These are phyloP conservation scores for Fallopia convolvulus DNA, from an alignment of 148 eudicot genomes.

Conservation along the genomic window DNA sequence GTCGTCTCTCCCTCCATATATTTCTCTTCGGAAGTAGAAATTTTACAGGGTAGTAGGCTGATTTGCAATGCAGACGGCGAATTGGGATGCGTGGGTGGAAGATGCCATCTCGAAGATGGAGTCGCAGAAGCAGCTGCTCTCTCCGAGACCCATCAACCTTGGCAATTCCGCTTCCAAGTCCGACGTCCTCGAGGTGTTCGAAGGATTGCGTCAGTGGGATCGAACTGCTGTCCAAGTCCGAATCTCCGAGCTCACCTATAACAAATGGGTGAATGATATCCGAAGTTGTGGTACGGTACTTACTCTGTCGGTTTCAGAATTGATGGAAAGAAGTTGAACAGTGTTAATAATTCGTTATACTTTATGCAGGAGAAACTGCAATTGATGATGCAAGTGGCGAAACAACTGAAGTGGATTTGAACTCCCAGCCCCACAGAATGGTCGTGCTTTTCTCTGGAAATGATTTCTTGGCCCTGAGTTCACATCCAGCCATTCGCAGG, in stretches of 20 bases:
- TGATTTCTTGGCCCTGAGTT: conserved; percentile 89
- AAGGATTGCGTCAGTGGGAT: conserved; percentile 65
- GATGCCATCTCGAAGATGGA: no score
- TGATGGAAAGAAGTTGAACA: no score
- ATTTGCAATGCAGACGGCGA: no score
- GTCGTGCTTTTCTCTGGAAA: conserved; percentile 94
- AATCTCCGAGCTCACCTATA: conserved; percentile 53
- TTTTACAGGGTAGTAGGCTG: no score
- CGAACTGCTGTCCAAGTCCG: conserved; percentile 58
- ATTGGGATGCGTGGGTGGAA: no score
- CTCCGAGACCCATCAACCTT: no score
- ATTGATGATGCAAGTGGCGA: conserved; percentile 2
- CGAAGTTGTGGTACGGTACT: conserved; percentile 57
- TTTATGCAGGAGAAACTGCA: conserved; percentile 7
- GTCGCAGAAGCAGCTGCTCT: no score
- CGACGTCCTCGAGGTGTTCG: conserved; percentile 45
- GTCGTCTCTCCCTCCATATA: no score
- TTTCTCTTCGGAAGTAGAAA: no score
- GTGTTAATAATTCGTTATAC: no score
- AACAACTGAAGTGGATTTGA: neutral
- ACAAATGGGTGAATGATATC: conserved; percentile 60
- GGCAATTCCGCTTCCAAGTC: no score
- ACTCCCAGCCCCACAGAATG: conserved; percentile 31
- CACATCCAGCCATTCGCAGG: conserved; percentile 71
- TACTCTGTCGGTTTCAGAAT: no score